Base-by-base conservation (phyloP, 345 rosid species). In the Eucalyptus shirleyi region DNA sequence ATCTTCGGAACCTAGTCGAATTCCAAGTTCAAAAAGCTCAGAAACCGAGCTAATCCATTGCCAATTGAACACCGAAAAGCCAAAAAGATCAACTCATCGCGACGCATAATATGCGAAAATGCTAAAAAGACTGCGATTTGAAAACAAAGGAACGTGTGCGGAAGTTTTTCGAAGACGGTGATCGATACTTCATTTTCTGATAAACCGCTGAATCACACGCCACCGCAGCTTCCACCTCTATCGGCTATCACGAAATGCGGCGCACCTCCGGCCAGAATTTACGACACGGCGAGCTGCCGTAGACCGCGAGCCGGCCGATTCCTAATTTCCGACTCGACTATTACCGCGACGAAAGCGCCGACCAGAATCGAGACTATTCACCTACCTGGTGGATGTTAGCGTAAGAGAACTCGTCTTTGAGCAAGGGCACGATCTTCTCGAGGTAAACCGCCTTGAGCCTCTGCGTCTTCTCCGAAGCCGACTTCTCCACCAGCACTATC, bases 381-480 rank as follows among this genome's bases (percentile, higher is more conserved):
- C 99, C 96, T 97, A 96, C 99, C 96, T 97, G 98, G 88, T 92
- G 98, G 90, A 95, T 93, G 88, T 96, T 98, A 23, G 95, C 47
- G 94, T 97, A 98, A 28, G 92, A 92, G 91, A 98, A 98, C 94
- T 97, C 99, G 28, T 97, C 98, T 82, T 92, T 93, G 83, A 97
- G 98, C 87, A 95, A 89, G 88, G 99, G 99, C 65, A 97, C 93
- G 60, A 98, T 96, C 88, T 96, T 97, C 89, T 97, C 98, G 7
- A 96, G 94, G 92, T 96, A 97, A 62, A 92, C 94, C 32, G 95
- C 91, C 89, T 94, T 96, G 88, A 98, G 96, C 50, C 99, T 93
- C n/a, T 91, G 24, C 72, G 93, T 87, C 80, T 94, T 98, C 91
- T 95, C 97, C 14, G 98, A 90, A 83, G 95, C 99, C 32, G 97